phyloP scores from a whole-genome alignment of 441 rosid species.

The Pelargonium citronellum region DNA sequence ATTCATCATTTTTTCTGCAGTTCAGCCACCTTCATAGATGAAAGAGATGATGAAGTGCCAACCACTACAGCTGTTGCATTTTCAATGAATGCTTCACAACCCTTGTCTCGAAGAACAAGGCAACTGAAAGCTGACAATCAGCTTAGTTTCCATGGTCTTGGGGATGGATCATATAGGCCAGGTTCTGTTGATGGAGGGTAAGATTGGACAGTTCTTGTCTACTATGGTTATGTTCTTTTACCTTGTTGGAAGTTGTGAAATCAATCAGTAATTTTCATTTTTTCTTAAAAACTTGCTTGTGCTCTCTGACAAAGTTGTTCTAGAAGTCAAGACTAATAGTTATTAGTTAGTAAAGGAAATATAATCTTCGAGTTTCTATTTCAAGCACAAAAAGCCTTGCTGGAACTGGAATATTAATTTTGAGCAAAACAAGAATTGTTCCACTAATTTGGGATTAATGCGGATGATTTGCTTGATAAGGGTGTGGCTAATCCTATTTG shows the following conservation, averaged over 20 bases:
- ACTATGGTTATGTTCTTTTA: slow-evolving; percentile 11
- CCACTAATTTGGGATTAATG: not conserved
- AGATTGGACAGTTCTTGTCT: slow-evolving; percentile 23
- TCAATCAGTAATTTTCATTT: not conserved
- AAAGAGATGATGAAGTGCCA: slow-evolving; percentile 83
- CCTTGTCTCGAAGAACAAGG: slow-evolving; percentile 87
- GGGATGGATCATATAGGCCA: slow-evolving; percentile 60
- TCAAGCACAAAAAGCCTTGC: not conserved
- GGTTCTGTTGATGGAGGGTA: slow-evolving; percentile 74
- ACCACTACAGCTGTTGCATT: slow-evolving; percentile 68
- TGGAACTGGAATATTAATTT: slow-evolving; percentile 6
- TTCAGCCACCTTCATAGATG: slow-evolving; percentile 64
- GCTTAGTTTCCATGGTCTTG: slow-evolving; percentile 48
- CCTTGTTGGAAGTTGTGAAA: slow-evolving; percentile 3
- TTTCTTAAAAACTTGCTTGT: not conserved
- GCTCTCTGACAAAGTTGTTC: not conserved
- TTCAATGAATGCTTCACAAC: slow-evolving; percentile 57
- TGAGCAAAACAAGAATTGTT: not conserved
- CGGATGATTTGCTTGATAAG: not conserved
- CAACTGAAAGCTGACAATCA: slow-evolving; percentile 68
- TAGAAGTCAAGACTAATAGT: not conserved
- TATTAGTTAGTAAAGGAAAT: not conserved
- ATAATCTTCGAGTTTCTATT: not conserved
- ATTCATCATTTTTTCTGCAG: slow-evolving; percentile 49
- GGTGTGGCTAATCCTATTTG: not conserved